Base-by-base conservation (phyloP, 2,329 filamentous ascomycete species). In the Rhynchosporium secalis region DNA sequence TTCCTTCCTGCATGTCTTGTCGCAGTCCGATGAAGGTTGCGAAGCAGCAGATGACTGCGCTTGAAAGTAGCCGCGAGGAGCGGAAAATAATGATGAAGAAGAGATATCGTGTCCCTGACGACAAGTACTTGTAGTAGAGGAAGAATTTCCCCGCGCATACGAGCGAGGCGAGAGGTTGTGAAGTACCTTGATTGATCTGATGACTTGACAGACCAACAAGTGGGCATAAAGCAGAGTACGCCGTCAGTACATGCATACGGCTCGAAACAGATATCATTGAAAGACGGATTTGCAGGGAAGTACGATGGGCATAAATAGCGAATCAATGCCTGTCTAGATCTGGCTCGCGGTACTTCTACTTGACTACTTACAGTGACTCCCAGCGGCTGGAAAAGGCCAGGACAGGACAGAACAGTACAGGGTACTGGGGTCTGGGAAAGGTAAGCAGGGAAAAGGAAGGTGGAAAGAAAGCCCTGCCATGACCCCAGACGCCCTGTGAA, bases 341-440 rank as follows among this genome's bases (percentile, higher is more conserved):
- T 60, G 65, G 56, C 79, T 79, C 3, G 73, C 77, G 56, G 66
- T 85, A 48, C 82, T 46, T 46, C n/a, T 20, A n/a, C 20, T 10
- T 20, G 9, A 10, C 5, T 45, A 45, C 43, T 86, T 72, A 72
- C 69, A 62, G 64, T 75, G 61, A 78, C 29, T 83, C 86, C 68
- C 74, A 78, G 66, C 72, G 76, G 71, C 72, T 86, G 62, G 65
- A 76, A 20, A 76, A 67, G 72, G 69, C 48, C 75, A 48, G 76
- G 58, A 86, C 43, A 57, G 54, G 51, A 41, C 7, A 54, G 36
- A 20, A 26, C 36, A 54, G 51, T 20, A 12, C n/a, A 40, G 5
- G 4, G 36, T 28, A 41, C 51, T 54, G 36, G 51, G 51, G 51
- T 46, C n/a, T 20, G 20, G 43, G 43, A n/a, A n/a, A 46, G 13